Percentiles rank a stretch among this genome's conserved stretches.
Conservation (phyloP, 495 filamentous ascomycete genomes). For the Parachaetomium inaequale region DNA sequence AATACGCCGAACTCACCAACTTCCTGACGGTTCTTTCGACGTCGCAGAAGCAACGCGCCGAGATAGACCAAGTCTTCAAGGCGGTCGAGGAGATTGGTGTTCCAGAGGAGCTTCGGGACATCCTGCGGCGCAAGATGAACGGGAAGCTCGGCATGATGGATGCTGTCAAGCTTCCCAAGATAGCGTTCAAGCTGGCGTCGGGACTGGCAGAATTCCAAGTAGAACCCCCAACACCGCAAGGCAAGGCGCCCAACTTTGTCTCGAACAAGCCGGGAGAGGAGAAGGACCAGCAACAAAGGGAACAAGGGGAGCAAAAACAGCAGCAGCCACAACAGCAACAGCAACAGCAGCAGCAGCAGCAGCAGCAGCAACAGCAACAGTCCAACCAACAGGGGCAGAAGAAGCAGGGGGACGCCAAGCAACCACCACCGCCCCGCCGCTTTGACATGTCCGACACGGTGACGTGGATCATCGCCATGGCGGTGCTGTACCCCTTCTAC, state of each 20-base stretch:
- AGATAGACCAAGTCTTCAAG: slow-evolving; percentile 11
- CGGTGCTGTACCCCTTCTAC: slow-evolving; percentile 25
- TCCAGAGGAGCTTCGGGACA: slow-evolving; percentile 30
- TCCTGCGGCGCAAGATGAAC: slow-evolving; percentile 46
- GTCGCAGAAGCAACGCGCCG: slow-evolving; percentile 1
- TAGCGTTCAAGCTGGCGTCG: slow-evolving; percentile 20
- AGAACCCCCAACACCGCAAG: background rate
- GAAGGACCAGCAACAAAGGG: slow-evolving; percentile 23
- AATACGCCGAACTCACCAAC: slow-evolving; percentile 19
- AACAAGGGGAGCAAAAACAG: slow-evolving; percentile 12
- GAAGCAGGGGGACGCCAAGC: slow-evolving; percentile 6
- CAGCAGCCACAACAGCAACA: slow-evolving; percentile 21
- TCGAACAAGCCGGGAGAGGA: slow-evolving; percentile 25
- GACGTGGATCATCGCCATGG: slow-evolving; percentile 13
- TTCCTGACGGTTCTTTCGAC: background rate
- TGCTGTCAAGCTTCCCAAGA: slow-evolving; percentile 36
- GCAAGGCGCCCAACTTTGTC: slow-evolving; percentile 11
- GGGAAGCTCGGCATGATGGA: slow-evolving; percentile 63
- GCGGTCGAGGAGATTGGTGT: slow-evolving; percentile 25
- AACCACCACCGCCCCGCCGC: slow-evolving; percentile 8
- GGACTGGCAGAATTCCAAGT: slow-evolving; percentile 5
- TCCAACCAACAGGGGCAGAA: slow-evolving; percentile 24
- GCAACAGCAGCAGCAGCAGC: slow-evolving; percentile 19
- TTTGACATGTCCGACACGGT: slow-evolving; percentile 14
- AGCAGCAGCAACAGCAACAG: slow-evolving; percentile 17